Percentiles rank a stretch among this genome's conserved stretches.
Evolutionary conservation across 257 asterid species (phyloP).

Genomic region (Orobanche coerulescens): DNA sequence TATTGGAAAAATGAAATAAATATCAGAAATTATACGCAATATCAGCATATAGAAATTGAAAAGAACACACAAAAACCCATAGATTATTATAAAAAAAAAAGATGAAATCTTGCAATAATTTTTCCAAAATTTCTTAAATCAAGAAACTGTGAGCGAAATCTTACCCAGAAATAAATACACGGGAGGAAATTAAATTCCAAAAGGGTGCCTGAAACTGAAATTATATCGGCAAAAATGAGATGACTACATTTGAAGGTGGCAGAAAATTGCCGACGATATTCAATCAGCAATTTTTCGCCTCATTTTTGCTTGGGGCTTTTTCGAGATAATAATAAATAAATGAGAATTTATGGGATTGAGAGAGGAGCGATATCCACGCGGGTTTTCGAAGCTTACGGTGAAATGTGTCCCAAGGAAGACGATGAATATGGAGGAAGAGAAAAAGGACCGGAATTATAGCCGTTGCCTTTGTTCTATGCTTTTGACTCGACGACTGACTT

Average conservation of each 20-base stretch:
- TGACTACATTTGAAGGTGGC: constrained; percentile 22
- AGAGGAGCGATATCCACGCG: constrained; percentile 32
- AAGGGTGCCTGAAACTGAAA: constrained; percentile 30
- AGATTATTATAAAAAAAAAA: no score
- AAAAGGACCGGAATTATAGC: constrained; percentile 54
- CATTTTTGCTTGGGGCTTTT: constrained; percentile 24
- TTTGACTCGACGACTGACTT: constrained; percentile 3
- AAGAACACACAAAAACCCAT: no score
- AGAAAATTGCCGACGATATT: constrained; percentile 26
- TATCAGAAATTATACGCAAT: background rate
- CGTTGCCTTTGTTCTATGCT: constrained; percentile 37
- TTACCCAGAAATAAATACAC: background rate
- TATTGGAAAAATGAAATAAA: background rate
- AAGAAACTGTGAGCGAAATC: no score
- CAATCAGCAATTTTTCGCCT: constrained; percentile 28
- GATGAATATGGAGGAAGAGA: background rate
- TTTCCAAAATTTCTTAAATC: no score
- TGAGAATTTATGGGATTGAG: constrained; percentile 18
- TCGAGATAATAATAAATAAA: background rate
- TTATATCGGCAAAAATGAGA: constrained; percentile 22
- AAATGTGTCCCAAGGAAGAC: constrained; percentile 3
- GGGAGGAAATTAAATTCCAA: constrained; percentile 44
- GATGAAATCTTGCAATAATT: background rate
- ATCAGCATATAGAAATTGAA: background rate
- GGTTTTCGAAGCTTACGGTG: constrained; percentile 29